Percentiles rank a stretch among this genome's conserved stretches.
Conservation (phyloP, 176 grass and related monocot genomes). For the Olyra latifolia region DNA sequence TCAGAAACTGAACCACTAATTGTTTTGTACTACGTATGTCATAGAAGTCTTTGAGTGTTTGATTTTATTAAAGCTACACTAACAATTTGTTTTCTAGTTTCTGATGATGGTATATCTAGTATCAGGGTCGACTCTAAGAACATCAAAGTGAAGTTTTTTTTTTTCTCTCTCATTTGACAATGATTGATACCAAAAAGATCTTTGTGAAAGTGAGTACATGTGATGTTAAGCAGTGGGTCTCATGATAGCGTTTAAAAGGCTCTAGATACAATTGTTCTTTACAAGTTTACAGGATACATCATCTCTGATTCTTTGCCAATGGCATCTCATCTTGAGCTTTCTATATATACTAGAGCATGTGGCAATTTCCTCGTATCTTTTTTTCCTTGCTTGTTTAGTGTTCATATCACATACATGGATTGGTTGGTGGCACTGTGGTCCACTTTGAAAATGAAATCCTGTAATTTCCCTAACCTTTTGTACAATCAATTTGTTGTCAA, state of each 20-base stretch:
- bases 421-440: slow-evolving; percentile 34
- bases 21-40: background rate
- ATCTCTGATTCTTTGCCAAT: slow-evolving; percentile 28
- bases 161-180: slow-evolving; percentile 1
- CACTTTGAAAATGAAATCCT: slow-evolving; percentile 34
- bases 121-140: background rate
- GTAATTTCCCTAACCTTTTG: slow-evolving; percentile 15
- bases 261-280: slow-evolving; percentile 36
- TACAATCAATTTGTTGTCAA: slow-evolving; percentile 7
- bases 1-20: slow-evolving; percentile 13
- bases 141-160: background rate
- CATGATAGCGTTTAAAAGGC: slow-evolving; percentile 47
- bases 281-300: slow-evolving; percentile 38
- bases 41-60: background rate
- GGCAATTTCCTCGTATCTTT: slow-evolving; percentile 9
- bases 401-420: slow-evolving; percentile 20
- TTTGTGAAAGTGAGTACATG: slow-evolving; percentile 35
- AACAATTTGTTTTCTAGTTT: slow-evolving; percentile 17
- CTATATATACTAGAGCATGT: slow-evolving; percentile 23
- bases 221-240: slow-evolving; percentile 35
- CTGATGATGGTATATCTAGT: slow-evolving; percentile 9
- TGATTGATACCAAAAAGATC: slow-evolving; percentile 42
- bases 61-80: background rate
- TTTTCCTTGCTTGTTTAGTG: slow-evolving; percentile 26
- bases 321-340: slow-evolving; percentile 39